Conservation (phyloP, 805 yeast species). For the Ogataea angusta region DNA sequence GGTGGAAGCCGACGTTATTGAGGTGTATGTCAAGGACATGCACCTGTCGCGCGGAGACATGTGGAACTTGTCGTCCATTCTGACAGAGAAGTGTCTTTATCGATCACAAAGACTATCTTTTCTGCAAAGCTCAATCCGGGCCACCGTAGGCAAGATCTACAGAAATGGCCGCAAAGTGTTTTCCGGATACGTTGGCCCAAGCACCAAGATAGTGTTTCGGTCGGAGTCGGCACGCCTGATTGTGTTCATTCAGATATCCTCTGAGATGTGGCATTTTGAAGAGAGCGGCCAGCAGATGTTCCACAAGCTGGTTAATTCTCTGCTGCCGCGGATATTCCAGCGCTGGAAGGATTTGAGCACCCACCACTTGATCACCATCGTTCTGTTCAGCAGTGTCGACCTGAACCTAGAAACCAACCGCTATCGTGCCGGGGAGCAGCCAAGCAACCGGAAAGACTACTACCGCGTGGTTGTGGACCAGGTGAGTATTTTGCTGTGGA, state of each 20-base stretch:
- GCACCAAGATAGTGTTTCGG: slow-evolving; percentile 79
- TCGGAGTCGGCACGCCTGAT: slow-evolving; percentile 87
- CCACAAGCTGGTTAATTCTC: slow-evolving; percentile 86
- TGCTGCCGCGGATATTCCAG: slow-evolving; percentile 84
- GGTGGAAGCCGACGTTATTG: slow-evolving; percentile 79
- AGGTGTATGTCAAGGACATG: slow-evolving; percentile 75
- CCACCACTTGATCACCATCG: slow-evolving; percentile 88
- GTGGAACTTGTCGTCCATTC: slow-evolving; percentile 73
- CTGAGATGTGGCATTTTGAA: slow-evolving; percentile 98
- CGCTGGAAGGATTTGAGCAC: slow-evolving; percentile 85
- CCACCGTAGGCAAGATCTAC: slow-evolving; percentile 59
- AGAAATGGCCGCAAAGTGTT: slow-evolving; percentile 65
- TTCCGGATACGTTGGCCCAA: slow-evolving; percentile 71
- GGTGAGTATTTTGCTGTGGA: slow-evolving; percentile 86
- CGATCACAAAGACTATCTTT: slow-evolving; percentile 62
- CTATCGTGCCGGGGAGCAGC: slow-evolving; percentile 68
- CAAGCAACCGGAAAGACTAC: slow-evolving; percentile 68
- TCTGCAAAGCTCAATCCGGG: slow-evolving; percentile 56
- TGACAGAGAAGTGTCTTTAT: slow-evolving; percentile 65
- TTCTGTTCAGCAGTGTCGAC: slow-evolving; percentile 81
- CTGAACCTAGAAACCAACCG: slow-evolving; percentile 32
- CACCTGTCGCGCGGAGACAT: slow-evolving; percentile 85
- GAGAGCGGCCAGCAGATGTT: slow-evolving; percentile 94
- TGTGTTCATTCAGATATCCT: slow-evolving; percentile 81
- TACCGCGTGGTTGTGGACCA: slow-evolving; percentile 95